phyloP scores from a whole-genome alignment of 1,139 yeast species.

The Geotrichum klebahnii region DNA sequence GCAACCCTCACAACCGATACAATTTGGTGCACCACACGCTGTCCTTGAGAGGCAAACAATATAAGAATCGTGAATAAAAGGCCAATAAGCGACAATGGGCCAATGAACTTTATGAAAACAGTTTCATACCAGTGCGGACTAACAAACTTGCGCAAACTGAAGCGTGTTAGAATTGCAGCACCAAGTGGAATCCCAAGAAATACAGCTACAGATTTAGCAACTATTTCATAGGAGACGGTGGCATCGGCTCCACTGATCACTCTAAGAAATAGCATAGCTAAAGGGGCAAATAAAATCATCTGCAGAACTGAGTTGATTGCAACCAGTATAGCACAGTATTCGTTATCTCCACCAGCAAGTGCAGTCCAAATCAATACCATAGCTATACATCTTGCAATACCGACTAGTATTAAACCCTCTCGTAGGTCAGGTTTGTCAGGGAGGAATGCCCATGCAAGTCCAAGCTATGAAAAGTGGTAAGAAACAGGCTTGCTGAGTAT shows the following conservation, averaged over 20 bases:
- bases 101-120: slow-evolving; percentile 42
- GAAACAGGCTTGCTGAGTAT: neutral
- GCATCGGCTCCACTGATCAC: slow-evolving; percentile 25
- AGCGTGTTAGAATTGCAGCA: slow-evolving; percentile 46
- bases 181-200: slow-evolving; percentile 56
- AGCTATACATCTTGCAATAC: slow-evolving; percentile 59
- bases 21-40: slow-evolving; percentile 48
- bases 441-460: slow-evolving; percentile 52
- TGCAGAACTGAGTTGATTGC: slow-evolving; percentile 52
- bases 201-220: slow-evolving; percentile 51
- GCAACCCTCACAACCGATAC: slow-evolving; percentile 51
- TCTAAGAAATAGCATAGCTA: slow-evolving; percentile 44
- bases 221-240: slow-evolving; percentile 41
- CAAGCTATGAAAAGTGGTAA: slow-evolving; percentile 29
- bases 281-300: slow-evolving; percentile 54
- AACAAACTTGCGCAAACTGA: slow-evolving; percentile 32
- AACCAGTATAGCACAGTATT: slow-evolving; percentile 53
- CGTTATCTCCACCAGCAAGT: slow-evolving; percentile 51
- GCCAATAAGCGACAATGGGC: slow-evolving; percentile 53
- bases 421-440: slow-evolving; percentile 51
- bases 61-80: slow-evolving; percentile 52
- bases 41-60: slow-evolving; percentile 54
- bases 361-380: slow-evolving; percentile 62
- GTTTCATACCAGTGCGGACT: slow-evolving; percentile 39
- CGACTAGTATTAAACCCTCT: slow-evolving; percentile 55